phyloP scores from a whole-genome alignment of 2,329 filamentous ascomycete genomes.

The Trichoderma hamatum region DNA sequence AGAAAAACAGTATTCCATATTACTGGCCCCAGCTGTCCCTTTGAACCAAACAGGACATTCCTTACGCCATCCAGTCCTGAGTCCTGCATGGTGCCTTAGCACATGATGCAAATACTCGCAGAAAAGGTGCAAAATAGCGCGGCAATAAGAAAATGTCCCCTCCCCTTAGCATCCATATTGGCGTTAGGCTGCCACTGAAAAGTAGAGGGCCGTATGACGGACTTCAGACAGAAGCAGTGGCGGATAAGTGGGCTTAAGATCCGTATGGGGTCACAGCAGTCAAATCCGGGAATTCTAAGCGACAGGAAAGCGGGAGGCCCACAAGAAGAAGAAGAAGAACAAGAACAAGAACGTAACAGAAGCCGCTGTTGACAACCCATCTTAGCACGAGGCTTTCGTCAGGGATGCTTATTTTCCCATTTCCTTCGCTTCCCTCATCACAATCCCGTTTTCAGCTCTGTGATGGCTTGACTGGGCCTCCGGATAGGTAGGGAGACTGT shows the following conservation, averaged over 20 bases:
- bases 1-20: conserved; percentile 7
- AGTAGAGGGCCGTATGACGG: neutral
- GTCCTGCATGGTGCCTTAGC: neutral
- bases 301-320: conserved; percentile 5
- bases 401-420: no score
- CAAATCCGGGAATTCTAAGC: conserved; percentile 16
- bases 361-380: neutral
- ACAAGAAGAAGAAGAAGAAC: no score
- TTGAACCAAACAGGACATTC: neutral
- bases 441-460: neutral
- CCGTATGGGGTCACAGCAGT: conserved; percentile 5
- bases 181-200: neutral
- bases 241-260: neutral
- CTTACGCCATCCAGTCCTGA: neutral
- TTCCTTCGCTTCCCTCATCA: neutral
- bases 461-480: neutral
- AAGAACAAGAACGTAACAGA: neutral
- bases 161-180: neutral
- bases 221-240: neutral
- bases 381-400: neutral
- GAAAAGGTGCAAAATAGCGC: neutral
- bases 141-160: neutral
- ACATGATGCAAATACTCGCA: neutral
- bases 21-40: neutral
- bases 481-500: neutral